Evolutionary conservation across 345 rosid genomes (phyloP).

Genomic region (rapeseed (Brassica napus)): DNA sequence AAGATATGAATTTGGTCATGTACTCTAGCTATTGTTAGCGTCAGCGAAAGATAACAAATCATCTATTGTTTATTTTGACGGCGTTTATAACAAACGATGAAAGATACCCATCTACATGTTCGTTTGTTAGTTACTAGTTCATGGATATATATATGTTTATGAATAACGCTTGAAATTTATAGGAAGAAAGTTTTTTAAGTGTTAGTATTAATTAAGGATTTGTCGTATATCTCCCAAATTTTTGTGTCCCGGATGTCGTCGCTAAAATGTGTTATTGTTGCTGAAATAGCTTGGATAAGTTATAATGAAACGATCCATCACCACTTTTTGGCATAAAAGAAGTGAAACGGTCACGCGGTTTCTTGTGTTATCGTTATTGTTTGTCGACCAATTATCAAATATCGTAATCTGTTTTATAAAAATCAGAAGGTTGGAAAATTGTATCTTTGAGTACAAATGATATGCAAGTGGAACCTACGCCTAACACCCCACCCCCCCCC

Average conservation of each 20-base stretch:
- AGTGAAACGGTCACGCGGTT: background rate
- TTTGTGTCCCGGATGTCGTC: background rate
- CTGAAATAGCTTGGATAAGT: background rate
- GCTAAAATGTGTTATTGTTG: background rate
- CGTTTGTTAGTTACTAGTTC: background rate
- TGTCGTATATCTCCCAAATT: background rate
- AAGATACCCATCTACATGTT: background rate
- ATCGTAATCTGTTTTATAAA: background rate
- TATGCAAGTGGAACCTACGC: conserved; percentile 22
- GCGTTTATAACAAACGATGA: background rate
- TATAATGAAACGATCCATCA: background rate
- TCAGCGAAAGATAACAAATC: background rate
- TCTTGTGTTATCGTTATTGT: background rate
- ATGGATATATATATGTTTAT: background rate
- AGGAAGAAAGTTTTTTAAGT: background rate
- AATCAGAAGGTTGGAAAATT: conserved; percentile 7
- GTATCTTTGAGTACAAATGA: conserved; percentile 26
- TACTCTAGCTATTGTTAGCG: background rate
- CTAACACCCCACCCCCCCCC: background rate
- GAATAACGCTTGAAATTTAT: background rate
- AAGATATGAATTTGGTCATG: conserved; percentile 1
- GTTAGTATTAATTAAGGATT: background rate
- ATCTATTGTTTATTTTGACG: background rate
- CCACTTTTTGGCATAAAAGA: background rate
- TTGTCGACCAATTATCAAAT: background rate